These are phyloP conservation scores for Myxozyma geophila DNA, from an alignment of 805 yeast genomes.

Conservation along the genomic window DNA sequence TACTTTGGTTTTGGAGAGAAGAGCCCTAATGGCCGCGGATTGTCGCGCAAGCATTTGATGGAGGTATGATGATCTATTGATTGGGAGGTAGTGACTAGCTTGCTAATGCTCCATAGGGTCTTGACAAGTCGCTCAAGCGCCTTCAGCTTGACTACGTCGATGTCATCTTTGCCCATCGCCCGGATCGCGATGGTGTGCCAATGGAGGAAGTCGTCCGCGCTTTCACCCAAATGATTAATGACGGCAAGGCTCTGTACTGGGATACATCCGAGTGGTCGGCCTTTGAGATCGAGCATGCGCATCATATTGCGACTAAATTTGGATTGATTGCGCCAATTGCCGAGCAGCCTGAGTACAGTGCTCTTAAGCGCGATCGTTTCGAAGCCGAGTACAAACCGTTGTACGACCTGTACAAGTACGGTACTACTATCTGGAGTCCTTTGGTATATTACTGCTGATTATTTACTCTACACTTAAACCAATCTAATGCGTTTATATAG, in stretches of 20 bases:
- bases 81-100: not conserved
- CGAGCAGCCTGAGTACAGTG: slow-evolving; percentile 43
- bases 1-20: slow-evolving; percentile 42
- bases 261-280: slow-evolving; percentile 45
- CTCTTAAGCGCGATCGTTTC: slow-evolving; percentile 40
- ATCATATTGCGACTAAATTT: slow-evolving; percentile 44
- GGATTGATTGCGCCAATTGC: slow-evolving; percentile 44
- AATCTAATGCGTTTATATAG: not conserved
- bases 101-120: slow-evolving; percentile 30
- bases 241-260: slow-evolving; percentile 46
- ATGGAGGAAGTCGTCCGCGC: slow-evolving; percentile 46
- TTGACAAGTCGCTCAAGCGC: slow-evolving; percentile 41
- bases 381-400: slow-evolving; percentile 44
- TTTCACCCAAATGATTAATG: slow-evolving; percentile 43
- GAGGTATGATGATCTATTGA: slow-evolving; percentile 27
- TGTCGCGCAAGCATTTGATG: slow-evolving; percentile 44
- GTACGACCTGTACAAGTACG: slow-evolving; percentile 42
- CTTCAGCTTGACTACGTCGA: slow-evolving; percentile 45
- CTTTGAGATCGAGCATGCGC: slow-evolving; percentile 45
- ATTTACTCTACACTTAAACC: not conserved
- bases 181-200: slow-evolving; percentile 37
- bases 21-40: slow-evolving; percentile 42
- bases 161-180: slow-evolving; percentile 45
- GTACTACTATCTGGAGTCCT: slow-evolving; percentile 45
- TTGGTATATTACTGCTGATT: slow-evolving; percentile 20